phyloP scores from a whole-genome alignment of 1,284 basidiomycete species.

The Marasmius sp. region DNA sequence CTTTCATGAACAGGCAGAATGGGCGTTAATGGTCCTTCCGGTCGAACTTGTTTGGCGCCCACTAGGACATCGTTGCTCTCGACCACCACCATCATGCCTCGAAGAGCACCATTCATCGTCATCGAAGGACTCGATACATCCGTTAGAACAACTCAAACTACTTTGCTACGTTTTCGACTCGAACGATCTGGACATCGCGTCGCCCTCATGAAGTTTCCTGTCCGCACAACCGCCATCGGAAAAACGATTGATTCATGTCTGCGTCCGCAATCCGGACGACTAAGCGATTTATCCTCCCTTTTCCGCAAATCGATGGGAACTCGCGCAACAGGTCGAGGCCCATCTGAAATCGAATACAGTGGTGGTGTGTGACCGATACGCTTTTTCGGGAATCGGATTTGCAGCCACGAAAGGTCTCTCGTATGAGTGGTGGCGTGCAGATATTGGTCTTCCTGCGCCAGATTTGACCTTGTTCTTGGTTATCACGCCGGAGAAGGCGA shows the following conservation, averaged over 20 bases:
- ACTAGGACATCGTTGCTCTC: neutral
- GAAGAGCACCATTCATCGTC: slow-evolving; percentile 83
- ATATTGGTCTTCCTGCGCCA: slow-evolving; percentile 84
- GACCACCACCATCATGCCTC: neutral
- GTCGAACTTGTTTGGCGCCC: no score
- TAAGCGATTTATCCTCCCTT: slow-evolving; percentile 93
- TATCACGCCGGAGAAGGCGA: slow-evolving; percentile 72
- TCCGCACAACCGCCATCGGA: slow-evolving; percentile 90
- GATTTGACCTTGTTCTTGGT: slow-evolving; percentile 90
- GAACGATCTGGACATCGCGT: slow-evolving; percentile 39
- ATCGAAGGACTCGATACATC: slow-evolving; percentile 93
- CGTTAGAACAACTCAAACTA: slow-evolving; percentile 88
- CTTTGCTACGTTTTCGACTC: slow-evolving; percentile 56
- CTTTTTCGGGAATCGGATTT: slow-evolving; percentile 96
- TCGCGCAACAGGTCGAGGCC: slow-evolving; percentile 73
- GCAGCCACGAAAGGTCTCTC: slow-evolving; percentile 78
- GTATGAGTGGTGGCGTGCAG: slow-evolving; percentile 81
- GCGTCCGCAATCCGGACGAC: slow-evolving; percentile 82
- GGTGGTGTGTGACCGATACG: slow-evolving; percentile 92
- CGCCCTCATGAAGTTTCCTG: slow-evolving; percentile 82
- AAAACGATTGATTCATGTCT: slow-evolving; percentile 94
- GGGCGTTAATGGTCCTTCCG: no score
- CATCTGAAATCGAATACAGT: slow-evolving; percentile 68
- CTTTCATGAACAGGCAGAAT: no score
- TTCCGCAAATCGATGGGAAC: slow-evolving; percentile 97